These are phyloP conservation scores for Phytomonas sp. DNA, from an alignment of 208 protist genomes.

Conservation along the genomic window DNA sequence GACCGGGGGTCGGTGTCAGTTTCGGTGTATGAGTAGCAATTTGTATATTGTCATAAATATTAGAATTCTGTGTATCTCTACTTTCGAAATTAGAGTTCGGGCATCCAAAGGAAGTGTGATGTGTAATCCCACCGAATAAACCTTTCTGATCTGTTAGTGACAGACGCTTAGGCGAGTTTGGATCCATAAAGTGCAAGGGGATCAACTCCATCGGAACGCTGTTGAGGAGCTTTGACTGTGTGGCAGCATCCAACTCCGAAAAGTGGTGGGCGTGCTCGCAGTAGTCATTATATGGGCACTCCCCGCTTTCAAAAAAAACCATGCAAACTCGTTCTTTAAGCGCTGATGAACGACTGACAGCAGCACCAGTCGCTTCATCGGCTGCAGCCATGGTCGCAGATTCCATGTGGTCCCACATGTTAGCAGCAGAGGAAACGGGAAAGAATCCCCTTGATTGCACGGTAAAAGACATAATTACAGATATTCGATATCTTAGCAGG, in stretches of 20 bases:
- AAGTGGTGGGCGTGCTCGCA: constrained; percentile 76
- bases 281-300: constrained; percentile 43
- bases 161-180: background rate
- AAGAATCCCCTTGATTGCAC: constrained; percentile 28
- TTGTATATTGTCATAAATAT: background rate
- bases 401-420: constrained; percentile 10
- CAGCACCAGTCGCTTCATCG: background rate
- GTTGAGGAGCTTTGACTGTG: constrained; percentile 48
- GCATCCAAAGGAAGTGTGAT: background rate
- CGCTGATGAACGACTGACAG: background rate
- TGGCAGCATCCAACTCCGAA: constrained; percentile 34
- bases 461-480: constrained; percentile 37
- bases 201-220: constrained; percentile 47
- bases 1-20: background rate
- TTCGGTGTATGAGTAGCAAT: background rate
- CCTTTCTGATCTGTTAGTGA: background rate
- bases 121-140: background rate
- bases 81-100: background rate
- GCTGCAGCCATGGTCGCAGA: constrained; percentile 2
- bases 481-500: background rate
- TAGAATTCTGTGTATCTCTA: background rate
- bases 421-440: constrained; percentile 2
- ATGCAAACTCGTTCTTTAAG: constrained; percentile 60
- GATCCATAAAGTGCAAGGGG: constrained; percentile 47
- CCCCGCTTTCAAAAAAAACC: constrained; percentile 54